Percentiles rank a stretch among this genome's conserved stretches.
These are phyloP conservation scores for Volvox africanus DNA, from an alignment of 139 green algal species.

Conservation along the genomic window DNA sequence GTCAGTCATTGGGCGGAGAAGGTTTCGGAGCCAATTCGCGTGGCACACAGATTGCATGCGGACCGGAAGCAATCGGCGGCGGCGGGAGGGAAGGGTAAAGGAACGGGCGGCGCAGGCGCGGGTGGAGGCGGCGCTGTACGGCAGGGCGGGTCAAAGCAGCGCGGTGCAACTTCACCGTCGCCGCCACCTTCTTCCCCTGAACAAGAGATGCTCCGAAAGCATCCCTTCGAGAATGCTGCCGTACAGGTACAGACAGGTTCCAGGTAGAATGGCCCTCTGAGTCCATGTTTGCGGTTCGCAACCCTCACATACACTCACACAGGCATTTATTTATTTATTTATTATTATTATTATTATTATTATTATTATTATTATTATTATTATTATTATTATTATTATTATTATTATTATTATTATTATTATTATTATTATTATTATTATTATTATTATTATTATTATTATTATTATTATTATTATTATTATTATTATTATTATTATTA, in stretches of 20 bases:
- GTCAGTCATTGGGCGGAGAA: constrained; percentile 79
- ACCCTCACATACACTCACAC: too few relatives aligned
- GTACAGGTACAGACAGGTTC: neutral
- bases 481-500: too few relatives aligned
- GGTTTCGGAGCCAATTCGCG: neutral
- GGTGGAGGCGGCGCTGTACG: neutral
- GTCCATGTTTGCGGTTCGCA: too few relatives aligned
- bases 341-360: too few relatives aligned
- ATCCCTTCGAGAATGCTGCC: neutral
- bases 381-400: too few relatives aligned
- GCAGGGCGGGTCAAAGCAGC: neutral
- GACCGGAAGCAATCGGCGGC: constrained; percentile 27
- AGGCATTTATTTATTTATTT: too few relatives aligned
- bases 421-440: too few relatives aligned
- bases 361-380: too few relatives aligned
- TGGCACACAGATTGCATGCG: constrained; percentile 1
- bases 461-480: too few relatives aligned
- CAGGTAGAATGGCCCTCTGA: too few relatives aligned
- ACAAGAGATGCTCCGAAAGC: neutral
- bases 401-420: too few relatives aligned
- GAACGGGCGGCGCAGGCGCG: neutral
- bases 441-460: too few relatives aligned
- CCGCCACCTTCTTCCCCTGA: neutral
- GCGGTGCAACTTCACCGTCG: neutral
- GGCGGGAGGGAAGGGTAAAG: neutral